Evolutionary conservation across 257 asterid genomes (phyloP).

Genomic region (Penstemon barbatus): DNA sequence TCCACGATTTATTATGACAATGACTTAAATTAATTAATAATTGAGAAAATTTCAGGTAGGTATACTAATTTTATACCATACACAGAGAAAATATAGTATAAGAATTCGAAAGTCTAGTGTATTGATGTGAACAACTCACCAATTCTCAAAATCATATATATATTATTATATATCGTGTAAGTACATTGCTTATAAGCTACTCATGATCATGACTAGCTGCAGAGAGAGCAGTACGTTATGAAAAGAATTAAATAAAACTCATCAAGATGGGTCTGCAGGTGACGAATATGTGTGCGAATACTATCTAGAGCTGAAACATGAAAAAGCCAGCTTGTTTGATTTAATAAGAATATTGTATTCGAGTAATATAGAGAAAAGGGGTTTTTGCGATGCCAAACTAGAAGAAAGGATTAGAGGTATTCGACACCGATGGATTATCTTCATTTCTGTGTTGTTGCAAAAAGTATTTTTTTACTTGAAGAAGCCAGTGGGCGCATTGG

Average conservation of each 20-base stretch:
- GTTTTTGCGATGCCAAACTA: conserved; percentile 31
- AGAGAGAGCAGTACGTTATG: too few relatives aligned
- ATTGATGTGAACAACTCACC: conserved; percentile 10
- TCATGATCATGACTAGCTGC: too few relatives aligned
- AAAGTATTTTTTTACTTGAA: conserved; percentile 36
- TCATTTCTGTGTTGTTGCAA: conserved; percentile 50
- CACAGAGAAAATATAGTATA: not conserved
- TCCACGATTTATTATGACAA: conserved; percentile 12
- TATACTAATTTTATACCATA: not conserved
- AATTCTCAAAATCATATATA: not conserved
- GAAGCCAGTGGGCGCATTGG: conserved; percentile 47
- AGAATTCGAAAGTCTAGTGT: not conserved
- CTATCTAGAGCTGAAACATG: conserved; percentile 43
- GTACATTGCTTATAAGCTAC: conserved; percentile 32
- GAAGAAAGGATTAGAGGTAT: conserved; percentile 27
- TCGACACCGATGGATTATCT: conserved; percentile 56
- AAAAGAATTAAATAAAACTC: too few relatives aligned
- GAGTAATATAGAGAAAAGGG: conserved; percentile 34
- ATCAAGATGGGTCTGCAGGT: conserved; percentile 9
- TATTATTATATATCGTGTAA: too few relatives aligned
- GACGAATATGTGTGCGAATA: conserved; percentile 37
- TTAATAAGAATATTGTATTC: conserved; percentile 46
- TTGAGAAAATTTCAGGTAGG: not conserved
- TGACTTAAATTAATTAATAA: conserved; percentile 1
- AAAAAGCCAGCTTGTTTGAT: conserved; percentile 45